Percentiles rank a stretch among this genome's conserved stretches.
Conservation (phyloP, 495 filamentous ascomycete genomes). For the Neurospora tetraspora region DNA sequence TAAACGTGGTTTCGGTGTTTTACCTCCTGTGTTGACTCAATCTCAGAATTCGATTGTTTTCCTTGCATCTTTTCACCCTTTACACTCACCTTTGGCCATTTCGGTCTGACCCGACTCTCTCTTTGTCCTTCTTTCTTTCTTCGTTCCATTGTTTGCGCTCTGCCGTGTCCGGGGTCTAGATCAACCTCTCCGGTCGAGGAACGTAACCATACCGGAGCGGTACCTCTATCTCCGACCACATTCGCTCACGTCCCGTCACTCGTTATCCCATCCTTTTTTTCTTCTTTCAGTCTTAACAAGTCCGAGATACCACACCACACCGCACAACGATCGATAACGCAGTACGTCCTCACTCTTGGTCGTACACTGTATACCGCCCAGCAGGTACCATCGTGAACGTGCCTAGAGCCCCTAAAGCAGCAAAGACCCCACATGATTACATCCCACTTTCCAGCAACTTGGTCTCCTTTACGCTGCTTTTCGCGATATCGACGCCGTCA, state of each 20-base stretch:
- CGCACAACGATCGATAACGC: neutral
- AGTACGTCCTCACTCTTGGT: neutral
- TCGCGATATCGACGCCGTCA: neutral
- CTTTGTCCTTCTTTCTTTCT: neutral
- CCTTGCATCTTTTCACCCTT: neutral
- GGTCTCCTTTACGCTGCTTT: neutral
- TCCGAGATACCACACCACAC: neutral
- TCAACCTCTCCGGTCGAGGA: neutral
- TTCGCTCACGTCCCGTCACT: neutral
- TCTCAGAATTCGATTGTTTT: neutral
- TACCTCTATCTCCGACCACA: neutral
- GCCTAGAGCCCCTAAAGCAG: neutral
- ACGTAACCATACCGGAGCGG: neutral
- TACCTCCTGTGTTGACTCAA: neutral
- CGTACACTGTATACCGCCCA: neutral
- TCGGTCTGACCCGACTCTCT: neutral
- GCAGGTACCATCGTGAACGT: neutral
- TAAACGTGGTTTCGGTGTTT: neutral
- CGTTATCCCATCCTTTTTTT: neutral
- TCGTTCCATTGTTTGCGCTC: neutral
- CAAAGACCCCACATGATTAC: neutral
- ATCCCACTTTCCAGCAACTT: neutral
- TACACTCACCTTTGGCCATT: neutral
- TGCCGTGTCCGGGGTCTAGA: neutral
- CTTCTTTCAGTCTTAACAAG: neutral